phyloP scores from a whole-genome alignment of 2,329 filamentous ascomycete genomes.

The Sarocladium strictum region DNA sequence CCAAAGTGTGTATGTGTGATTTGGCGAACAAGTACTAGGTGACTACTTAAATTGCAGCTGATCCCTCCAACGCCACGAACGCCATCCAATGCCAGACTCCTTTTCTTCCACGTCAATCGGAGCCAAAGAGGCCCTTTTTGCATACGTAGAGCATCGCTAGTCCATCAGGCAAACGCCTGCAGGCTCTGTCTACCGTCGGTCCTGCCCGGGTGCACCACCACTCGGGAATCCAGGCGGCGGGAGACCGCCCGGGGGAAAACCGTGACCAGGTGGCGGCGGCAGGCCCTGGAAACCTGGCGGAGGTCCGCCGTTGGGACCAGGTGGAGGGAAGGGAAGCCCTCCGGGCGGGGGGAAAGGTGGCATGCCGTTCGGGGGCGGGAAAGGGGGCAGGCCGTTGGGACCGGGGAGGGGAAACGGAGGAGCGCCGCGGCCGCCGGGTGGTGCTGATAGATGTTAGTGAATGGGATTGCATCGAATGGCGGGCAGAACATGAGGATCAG shows the following conservation, averaged over 20 bases:
- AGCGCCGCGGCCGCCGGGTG: constrained; percentile 34
- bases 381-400: constrained; percentile 13
- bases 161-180: neutral
- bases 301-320: constrained; percentile 16
- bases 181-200: constrained; percentile 25
- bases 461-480: neutral
- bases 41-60: no score
- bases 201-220: constrained; percentile 29
- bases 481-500: constrained; percentile 30
- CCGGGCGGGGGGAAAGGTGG: constrained; percentile 24
- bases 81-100: constrained; percentile 7
- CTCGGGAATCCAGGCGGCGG: constrained; percentile 29
- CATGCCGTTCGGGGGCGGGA: constrained; percentile 20
- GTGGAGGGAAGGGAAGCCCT: constrained; percentile 21
- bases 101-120: neutral
- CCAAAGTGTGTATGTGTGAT: no score
- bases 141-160: neutral
- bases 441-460: constrained; percentile 33
- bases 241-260: constrained; percentile 32
- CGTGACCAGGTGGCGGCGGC: constrained; percentile 35
- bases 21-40: no score
- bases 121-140: no score
- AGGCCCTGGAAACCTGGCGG: constrained; percentile 38
- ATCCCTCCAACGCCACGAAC: constrained; percentile 8
- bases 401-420: constrained; percentile 15